A percentile compares a stretch with the other conserved stretches of the same genome.
These are phyloP conservation scores for Globisporangium cederbergense DNA, from an alignment of 352 stramenopile species.

Conservation along the genomic window DNA sequence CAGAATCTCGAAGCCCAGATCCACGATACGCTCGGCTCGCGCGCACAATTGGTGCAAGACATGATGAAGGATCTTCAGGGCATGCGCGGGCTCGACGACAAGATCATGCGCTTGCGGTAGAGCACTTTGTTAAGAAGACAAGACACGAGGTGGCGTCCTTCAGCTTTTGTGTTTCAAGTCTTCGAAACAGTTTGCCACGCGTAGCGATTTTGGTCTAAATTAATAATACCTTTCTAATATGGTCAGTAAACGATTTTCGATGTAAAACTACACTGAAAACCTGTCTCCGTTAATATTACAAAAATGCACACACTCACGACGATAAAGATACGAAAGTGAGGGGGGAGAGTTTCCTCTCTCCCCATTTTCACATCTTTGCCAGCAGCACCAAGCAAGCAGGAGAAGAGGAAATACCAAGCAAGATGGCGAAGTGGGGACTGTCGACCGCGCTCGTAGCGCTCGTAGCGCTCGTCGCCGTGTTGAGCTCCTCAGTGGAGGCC, in stretches of 20 bases:
- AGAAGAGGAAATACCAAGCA: neutral
- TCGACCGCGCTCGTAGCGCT: slow-evolving; percentile 37
- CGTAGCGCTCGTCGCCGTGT: slow-evolving; percentile 29
- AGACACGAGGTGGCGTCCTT: too few species aligned
- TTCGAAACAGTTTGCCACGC: too few species aligned
- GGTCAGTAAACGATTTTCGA: too few species aligned
- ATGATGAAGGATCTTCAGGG: slow-evolving; percentile 28
- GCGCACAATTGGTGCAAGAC: slow-evolving; percentile 24
- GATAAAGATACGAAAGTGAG: too few species aligned
- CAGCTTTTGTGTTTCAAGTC: too few species aligned
- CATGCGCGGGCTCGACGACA: slow-evolving; percentile 24
- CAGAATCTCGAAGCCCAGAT: slow-evolving; percentile 25
- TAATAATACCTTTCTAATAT: too few species aligned
- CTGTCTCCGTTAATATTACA: too few species aligned
- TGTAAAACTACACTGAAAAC: too few species aligned
- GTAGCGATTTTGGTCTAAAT: too few species aligned
- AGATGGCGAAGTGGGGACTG: slow-evolving; percentile 58
- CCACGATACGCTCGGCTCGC: slow-evolving; percentile 27
- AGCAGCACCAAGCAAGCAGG: neutral
- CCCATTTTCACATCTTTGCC: slow-evolving; percentile 3
- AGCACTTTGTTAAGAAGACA: too few species aligned
- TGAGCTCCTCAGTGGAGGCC: slow-evolving; percentile 25
- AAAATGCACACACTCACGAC: too few species aligned
- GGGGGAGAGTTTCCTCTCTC: too few species aligned
- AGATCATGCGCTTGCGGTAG: slow-evolving; percentile 17